Base-by-base conservation (phyloP, 331 rosid species). In the Stylosanthes scabra region DNA sequence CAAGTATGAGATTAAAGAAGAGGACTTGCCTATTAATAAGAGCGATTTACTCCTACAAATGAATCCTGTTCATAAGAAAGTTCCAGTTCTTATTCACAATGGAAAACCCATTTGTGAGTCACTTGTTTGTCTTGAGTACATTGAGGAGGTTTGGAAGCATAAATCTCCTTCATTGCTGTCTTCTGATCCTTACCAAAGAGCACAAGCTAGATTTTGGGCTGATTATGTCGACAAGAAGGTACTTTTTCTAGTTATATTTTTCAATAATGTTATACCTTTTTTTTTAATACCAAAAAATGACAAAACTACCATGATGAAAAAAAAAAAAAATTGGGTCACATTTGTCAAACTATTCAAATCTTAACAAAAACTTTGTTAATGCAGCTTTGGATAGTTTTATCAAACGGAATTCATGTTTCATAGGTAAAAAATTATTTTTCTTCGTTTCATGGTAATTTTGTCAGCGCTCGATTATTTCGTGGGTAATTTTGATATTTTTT, bases 71-170 rank as follows among this genome's bases (percentile, higher is more conserved):
- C 70, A 75, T 11, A 81, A 81, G 66, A 76, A 70, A 65, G 60
- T 78, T 2, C 88, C 88, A 27, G 80, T 72, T 46, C 64, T 85
- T 54, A 76, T 76, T 11, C 85, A 84, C 63, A 81, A 81, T 25
- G 83, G 85, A 5, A 74, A 58, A 70, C 60, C 83, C 50, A 13
- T 80, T 1, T 77, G 81, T 49, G 83, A 84, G 29, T 84, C 85
- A 1, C 72, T 80, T 3, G 8, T 41, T 29, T 28, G 12, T 20
- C 57, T 84, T 51, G 39, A 80, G 59, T 81, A 78, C 29, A 78
- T 70, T 25, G 86, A 78, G 41, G 86, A 78, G 74, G 68, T 74
- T 40, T 81, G 81, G 88, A 74, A 34, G 16, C 55, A 74, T 3
- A 8, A 11, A 8, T 62, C 84, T 68, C 84, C 82, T 2, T 78